Evolutionary conservation across 306 rosid genomes (phyloP).

Genomic region (Prunus persica): Prunus_persica_NCBIv2 NC_034016.1:9900501-9901000

Average conservation of each 20-base stretch:
- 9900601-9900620: too few species aligned
- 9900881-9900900: constrained; percentile 3
- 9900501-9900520: too few species aligned
- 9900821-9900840: constrained; percentile 13
- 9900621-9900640: neutral
- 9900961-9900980: constrained; percentile 74
- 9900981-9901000: constrained; percentile 32
- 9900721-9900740: too few species aligned
- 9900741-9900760: constrained; percentile 25
- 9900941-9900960: constrained; percentile 32
- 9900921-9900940: constrained; percentile 38
- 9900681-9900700: neutral
- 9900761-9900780: constrained; percentile 3
- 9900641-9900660: neutral
- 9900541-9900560: too few species aligned
- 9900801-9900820: constrained; percentile 2
- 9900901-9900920: constrained; percentile 31
- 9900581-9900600: too few species aligned
- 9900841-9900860: constrained; percentile 19
- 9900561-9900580: too few species aligned
- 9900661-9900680: neutral
- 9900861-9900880: constrained; percentile 1
- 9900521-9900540: too few species aligned
- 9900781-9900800: constrained; percentile 13
- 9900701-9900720: too few species aligned